phyloP scores from a whole-genome alignment of 1,139 yeast species.

The Hyphopichia burtonii region DNA sequence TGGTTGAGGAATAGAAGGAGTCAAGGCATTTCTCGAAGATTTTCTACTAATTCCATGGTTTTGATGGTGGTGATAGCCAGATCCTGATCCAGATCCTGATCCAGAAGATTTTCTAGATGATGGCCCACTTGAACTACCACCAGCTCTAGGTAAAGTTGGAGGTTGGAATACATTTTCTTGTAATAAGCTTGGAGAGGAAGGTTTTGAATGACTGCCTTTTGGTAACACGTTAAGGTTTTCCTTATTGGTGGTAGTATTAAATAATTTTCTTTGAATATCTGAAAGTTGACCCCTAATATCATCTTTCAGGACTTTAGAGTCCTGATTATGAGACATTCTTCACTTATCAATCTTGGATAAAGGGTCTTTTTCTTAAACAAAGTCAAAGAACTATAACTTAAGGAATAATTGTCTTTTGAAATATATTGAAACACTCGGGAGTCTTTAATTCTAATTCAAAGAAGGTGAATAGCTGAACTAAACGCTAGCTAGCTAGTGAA shows the following conservation, averaged over 20 bases:
- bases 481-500: not conserved
- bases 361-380: not conserved
- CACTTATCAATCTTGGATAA: not conserved
- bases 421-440: not conserved
- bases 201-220: conserved; percentile 16
- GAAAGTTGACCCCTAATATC: conserved; percentile 61
- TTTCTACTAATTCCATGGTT: conserved; percentile 1
- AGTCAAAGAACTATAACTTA: not conserved
- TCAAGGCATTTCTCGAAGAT: conserved; percentile 6
- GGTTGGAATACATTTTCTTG: conserved; percentile 19
- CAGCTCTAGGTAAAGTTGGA: conserved; percentile 7
- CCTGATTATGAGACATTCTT: conserved; percentile 1
- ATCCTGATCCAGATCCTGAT: not conserved
- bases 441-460: not conserved
- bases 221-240: conserved; percentile 8
- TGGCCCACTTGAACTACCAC: conserved; percentile 1
- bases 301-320: conserved; percentile 12
- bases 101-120: not conserved
- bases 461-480: not conserved
- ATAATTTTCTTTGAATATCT: conserved; percentile 56
- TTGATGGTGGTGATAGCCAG: not conserved
- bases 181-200: conserved; percentile 11
- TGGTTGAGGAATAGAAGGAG: conserved; percentile 19
- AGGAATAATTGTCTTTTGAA: conserved; percentile 1
- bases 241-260: conserved; percentile 14